phyloP scores from a whole-genome alignment of 768 basidiomycete species.

The Mycena capillaripes region DNA sequence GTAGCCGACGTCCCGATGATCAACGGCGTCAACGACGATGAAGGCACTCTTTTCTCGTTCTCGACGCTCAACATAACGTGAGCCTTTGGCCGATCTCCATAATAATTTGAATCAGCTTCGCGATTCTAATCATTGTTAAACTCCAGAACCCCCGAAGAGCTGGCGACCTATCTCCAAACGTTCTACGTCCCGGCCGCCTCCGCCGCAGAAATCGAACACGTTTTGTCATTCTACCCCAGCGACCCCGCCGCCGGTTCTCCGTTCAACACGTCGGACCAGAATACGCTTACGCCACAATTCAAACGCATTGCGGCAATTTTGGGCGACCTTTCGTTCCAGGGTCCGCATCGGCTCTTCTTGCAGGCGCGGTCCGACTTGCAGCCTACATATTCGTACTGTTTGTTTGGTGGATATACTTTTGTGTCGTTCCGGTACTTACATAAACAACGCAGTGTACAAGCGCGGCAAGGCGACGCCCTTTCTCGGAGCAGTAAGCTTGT shows the following conservation, averaged over 20 bases:
- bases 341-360: slow-evolving; percentile 51
- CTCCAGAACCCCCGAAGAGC: slow-evolving; percentile 11
- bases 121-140: neutral
- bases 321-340: slow-evolving; percentile 52
- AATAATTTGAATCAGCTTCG: neutral
- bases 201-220: slow-evolving; percentile 11
- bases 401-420: neutral
- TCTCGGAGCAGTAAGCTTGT: slow-evolving; percentile 20
- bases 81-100: too few relatives aligned
- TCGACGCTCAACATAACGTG: slow-evolving; percentile 42
- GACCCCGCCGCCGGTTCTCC: slow-evolving; percentile 26
- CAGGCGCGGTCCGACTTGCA: slow-evolving; percentile 37
- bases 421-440: neutral
- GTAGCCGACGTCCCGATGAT: slow-evolving; percentile 52
- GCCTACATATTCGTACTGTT: slow-evolving; percentile 10
- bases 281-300: slow-evolving; percentile 48
- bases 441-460: slow-evolving; percentile 8
- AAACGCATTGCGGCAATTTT: slow-evolving; percentile 52
- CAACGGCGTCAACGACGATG: slow-evolving; percentile 53
- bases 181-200: slow-evolving; percentile 11
- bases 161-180: neutral
- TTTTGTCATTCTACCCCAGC: slow-evolving; percentile 30
- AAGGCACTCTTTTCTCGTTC: slow-evolving; percentile 50
- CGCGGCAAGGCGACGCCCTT: slow-evolving; percentile 17
- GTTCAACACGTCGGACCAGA: slow-evolving; percentile 29